These are phyloP conservation scores for Parietaria judaica DNA, from an alignment of 306 rosid species.

Conservation along the genomic window DNA sequence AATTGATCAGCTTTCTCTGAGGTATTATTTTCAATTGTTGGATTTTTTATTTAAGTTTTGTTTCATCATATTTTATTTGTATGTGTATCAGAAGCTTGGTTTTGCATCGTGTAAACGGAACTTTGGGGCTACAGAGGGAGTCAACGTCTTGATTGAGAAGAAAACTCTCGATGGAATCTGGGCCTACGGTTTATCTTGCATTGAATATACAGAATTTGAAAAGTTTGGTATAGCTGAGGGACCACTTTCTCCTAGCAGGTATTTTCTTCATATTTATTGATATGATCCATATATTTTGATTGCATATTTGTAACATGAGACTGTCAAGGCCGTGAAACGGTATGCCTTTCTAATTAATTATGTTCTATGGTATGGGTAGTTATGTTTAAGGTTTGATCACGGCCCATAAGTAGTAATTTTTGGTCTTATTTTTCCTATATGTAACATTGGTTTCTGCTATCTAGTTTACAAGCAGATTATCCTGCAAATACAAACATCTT, in stretches of 20 bases:
- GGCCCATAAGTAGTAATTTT: background rate
- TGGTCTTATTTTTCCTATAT: background rate
- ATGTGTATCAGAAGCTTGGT: conserved; percentile 66
- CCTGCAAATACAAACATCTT: conserved; percentile 96
- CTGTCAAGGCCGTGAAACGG: too few species aligned
- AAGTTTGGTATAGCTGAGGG: conserved; percentile 62
- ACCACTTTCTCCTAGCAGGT: conserved; percentile 48
- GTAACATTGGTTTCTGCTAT: conserved; percentile 36
- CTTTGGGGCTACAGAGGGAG: conserved; percentile 88
- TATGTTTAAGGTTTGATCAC: conserved; percentile 1
- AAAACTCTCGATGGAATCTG: conserved; percentile 66
- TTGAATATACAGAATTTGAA: conserved; percentile 91
- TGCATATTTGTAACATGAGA: background rate
- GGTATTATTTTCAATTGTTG: background rate
- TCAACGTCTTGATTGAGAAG: conserved; percentile 83
- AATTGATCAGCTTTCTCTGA: too few species aligned
- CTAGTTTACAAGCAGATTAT: conserved; percentile 77
- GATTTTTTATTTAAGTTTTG: background rate
- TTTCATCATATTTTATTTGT: conserved; percentile 10
- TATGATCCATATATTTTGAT: background rate
- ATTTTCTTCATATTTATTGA: conserved; percentile 12
- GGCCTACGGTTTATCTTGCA: conserved; percentile 84
- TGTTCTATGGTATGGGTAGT: background rate
- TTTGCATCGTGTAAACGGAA: conserved; percentile 85
- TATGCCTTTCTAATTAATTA: background rate